phyloP scores from a whole-genome alignment of 441 rosid species.

The Erysimum pusillum region DNA sequence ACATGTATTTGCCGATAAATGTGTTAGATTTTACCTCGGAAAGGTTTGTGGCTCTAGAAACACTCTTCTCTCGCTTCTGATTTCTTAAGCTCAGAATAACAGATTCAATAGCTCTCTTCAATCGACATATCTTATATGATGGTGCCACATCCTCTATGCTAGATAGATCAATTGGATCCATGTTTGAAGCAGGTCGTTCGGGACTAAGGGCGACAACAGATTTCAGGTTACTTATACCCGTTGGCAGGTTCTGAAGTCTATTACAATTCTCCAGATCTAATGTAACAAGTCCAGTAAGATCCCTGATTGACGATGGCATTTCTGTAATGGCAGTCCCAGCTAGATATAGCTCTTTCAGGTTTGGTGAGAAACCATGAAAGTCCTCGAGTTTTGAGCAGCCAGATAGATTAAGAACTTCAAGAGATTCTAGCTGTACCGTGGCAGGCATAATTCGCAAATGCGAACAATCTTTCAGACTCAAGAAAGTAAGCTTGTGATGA shows the following conservation, averaged over 20 bases:
- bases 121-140: no score
- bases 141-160: no score
- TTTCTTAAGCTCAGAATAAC: no score
- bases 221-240: neutral
- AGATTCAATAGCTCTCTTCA: no score
- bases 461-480: slow-evolving; percentile 33
- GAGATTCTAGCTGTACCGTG: slow-evolving; percentile 28
- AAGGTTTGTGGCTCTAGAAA: no score
- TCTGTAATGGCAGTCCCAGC: slow-evolving; percentile 30
- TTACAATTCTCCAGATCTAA: slow-evolving; percentile 31
- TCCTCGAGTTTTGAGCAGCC: slow-evolving; percentile 39
- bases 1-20: no score
- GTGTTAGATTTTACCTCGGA: no score
- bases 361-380: slow-evolving; percentile 32
- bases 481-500: slow-evolving; percentile 29
- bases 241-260: slow-evolving; percentile 22
- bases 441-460: slow-evolving; percentile 33
- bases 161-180: no score
- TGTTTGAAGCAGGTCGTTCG: no score
- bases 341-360: slow-evolving; percentile 32
- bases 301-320: slow-evolving; percentile 10
- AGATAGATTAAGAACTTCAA: slow-evolving; percentile 39
- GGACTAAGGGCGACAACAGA: neutral
- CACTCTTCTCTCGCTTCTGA: no score
- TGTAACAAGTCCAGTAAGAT: slow-evolving; percentile 36